These are phyloP conservation scores for Populus hybrid DNA, from an alignment of 441 rosid genomes.

Conservation along the genomic window DNA sequence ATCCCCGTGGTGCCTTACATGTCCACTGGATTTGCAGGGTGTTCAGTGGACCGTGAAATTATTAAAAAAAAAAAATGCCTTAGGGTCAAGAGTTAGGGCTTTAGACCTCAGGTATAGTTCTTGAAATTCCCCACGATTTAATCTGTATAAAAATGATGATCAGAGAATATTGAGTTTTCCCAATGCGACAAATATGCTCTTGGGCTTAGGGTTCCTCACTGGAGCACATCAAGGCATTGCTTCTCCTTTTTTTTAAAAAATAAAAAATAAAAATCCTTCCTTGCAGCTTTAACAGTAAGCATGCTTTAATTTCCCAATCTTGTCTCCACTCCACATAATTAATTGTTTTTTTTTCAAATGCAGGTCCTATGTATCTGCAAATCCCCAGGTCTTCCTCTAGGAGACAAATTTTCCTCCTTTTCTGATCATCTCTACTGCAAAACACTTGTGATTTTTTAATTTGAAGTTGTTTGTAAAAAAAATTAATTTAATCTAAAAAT, in stretches of 20 bases:
- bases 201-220: conserved; percentile 18
- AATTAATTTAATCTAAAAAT: too few species aligned
- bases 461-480: accelerated
- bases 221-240: conserved; percentile 14
- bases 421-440: too few species aligned
- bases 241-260: not conserved
- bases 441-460: too few species aligned
- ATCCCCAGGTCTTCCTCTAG: not conserved
- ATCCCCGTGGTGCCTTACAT: too few species aligned
- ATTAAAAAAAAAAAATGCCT: too few species aligned
- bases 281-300: not conserved
- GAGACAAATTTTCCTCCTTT: not conserved
- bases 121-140: conserved; percentile 15
- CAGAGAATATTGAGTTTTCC: conserved; percentile 63
- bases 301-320: not conserved
- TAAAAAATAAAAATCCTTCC: too few species aligned
- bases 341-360: too few species aligned
- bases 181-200: conserved; percentile 72
- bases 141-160: conserved; percentile 9
- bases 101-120: not conserved
- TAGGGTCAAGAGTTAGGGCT: not conserved
- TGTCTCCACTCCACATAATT: not conserved
- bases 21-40: too few species aligned
- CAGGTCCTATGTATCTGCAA: not conserved
- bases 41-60: too few species aligned